phyloP scores from a whole-genome alignment of 257 asterid genomes.

The Solanum lycopersicoides region DNA sequence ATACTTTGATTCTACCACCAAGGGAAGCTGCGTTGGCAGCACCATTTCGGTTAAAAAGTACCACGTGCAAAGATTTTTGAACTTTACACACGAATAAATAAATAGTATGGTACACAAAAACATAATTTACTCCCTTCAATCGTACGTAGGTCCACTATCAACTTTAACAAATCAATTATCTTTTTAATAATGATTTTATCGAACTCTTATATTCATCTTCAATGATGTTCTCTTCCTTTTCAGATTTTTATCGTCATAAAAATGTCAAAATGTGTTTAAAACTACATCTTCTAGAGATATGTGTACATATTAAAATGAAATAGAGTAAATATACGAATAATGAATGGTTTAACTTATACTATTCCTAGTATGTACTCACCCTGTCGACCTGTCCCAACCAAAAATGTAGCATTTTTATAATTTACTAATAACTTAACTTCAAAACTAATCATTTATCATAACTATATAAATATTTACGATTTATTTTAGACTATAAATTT shows the following conservation, averaged over 20 bases:
- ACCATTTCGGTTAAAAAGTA: not conserved
- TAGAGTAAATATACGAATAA: no score
- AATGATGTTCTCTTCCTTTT: not conserved
- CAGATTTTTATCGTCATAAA: not conserved
- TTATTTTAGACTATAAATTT: no score
- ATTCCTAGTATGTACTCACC: not conserved
- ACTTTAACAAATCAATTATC: not conserved
- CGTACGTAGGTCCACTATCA: not conserved
- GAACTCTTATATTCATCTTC: not conserved
- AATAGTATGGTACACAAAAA: not conserved
- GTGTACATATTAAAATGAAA: no score
- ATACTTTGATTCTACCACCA: conserved; percentile 81
- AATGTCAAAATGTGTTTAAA: not conserved
- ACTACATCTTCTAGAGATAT: no score
- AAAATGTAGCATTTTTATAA: not conserved
- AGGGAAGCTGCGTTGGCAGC: conserved; percentile 40
- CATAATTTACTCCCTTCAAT: not conserved
- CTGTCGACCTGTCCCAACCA: not conserved
- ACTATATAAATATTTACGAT: fast-evolving
- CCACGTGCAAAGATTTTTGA: not conserved
- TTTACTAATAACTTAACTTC: not conserved
- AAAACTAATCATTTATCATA: no score
- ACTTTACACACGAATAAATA: not conserved
- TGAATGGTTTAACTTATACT: no score
- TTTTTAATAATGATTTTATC: not conserved